Percentiles rank a stretch among this genome's conserved stretches.
phyloP scores from a whole-genome alignment of 2,329 filamentous ascomycete genomes.

The Colletotrichum simmondsii region DNA sequence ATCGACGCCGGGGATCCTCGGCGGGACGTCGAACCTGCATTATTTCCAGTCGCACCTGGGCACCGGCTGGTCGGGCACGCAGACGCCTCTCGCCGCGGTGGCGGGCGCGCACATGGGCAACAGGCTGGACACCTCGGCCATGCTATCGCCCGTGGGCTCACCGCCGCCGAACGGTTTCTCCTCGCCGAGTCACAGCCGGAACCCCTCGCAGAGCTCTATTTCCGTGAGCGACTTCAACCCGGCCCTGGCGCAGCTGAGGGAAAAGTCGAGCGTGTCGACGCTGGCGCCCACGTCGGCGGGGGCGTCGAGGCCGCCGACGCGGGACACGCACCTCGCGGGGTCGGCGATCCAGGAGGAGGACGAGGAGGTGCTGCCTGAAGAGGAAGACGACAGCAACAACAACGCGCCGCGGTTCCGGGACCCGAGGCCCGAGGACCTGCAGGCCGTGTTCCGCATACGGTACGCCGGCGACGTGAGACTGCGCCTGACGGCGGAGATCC shows the following conservation, averaged over 20 bases:
- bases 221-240: constrained; percentile 54
- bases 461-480: constrained; percentile 91
- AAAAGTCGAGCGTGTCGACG: constrained; percentile 73
- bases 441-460: constrained; percentile 89
- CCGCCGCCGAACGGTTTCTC: constrained; percentile 34
- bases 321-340: constrained; percentile 54
- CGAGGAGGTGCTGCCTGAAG: constrained; percentile 38
- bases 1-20: constrained; percentile 72
- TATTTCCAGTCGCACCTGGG: constrained; percentile 86
- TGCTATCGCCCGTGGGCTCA: constrained; percentile 24
- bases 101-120: constrained; percentile 69
- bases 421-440: constrained; percentile 84
- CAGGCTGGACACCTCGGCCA: constrained; percentile 35
- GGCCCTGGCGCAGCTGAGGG: constrained; percentile 50
- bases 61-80: constrained; percentile 76
- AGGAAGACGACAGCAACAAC: constrained; percentile 20
- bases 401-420: constrained; percentile 70
- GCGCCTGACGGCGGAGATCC: constrained; percentile 91
- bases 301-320: constrained; percentile 67
- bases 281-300: constrained; percentile 65
- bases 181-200: constrained; percentile 52
- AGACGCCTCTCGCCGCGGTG: constrained; percentile 83
- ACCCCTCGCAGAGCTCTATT: constrained; percentile 58
- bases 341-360: constrained; percentile 51
- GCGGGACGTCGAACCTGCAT: constrained; percentile 80